These are phyloP conservation scores for Inga oerstediana DNA, from an alignment of 306 rosid species.

Conservation along the genomic window DNA sequence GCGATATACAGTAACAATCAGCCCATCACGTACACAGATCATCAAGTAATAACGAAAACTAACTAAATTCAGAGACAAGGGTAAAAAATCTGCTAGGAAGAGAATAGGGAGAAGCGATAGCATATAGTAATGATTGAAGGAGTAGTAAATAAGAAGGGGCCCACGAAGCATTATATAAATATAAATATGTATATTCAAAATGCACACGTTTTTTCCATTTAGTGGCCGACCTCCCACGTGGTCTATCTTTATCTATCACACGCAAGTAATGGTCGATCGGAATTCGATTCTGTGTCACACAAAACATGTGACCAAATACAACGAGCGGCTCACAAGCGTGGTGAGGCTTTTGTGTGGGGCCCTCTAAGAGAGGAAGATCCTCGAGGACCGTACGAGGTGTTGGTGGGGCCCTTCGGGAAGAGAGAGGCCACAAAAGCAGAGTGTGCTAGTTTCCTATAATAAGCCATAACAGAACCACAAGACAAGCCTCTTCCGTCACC, in stretches of 20 bases:
- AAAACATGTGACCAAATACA: conserved; percentile 63
- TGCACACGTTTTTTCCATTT: conserved; percentile 20
- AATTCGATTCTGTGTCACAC: conserved; percentile 36
- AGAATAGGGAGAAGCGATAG: not conserved
- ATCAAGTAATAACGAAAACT: not conserved
- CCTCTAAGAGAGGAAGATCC: not conserved
- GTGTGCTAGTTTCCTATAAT: conserved; percentile 47
- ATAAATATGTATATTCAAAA: not conserved
- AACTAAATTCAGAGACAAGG: not conserved
- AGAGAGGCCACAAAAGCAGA: conserved; percentile 35
- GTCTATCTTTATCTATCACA: conserved; percentile 58
- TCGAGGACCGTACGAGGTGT: conserved; percentile 20
- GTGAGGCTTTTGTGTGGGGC: not conserved
- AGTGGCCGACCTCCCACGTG: conserved; percentile 85
- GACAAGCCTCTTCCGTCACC: conserved; percentile 36
- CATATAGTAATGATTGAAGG: not conserved
- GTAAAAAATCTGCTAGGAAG: not conserved
- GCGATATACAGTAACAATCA: not conserved
- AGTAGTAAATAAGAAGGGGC: not conserved
- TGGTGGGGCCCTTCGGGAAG: not conserved
- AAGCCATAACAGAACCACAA: conserved; percentile 40
- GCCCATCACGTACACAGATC: not conserved
- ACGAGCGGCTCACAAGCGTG: conserved; percentile 39
- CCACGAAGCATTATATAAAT: not conserved
- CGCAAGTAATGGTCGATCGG: conserved; percentile 31